These are phyloP conservation scores for Scytalidium sp. DNA, from an alignment of 2,329 filamentous ascomycete genomes.

Conservation along the genomic window DNA sequence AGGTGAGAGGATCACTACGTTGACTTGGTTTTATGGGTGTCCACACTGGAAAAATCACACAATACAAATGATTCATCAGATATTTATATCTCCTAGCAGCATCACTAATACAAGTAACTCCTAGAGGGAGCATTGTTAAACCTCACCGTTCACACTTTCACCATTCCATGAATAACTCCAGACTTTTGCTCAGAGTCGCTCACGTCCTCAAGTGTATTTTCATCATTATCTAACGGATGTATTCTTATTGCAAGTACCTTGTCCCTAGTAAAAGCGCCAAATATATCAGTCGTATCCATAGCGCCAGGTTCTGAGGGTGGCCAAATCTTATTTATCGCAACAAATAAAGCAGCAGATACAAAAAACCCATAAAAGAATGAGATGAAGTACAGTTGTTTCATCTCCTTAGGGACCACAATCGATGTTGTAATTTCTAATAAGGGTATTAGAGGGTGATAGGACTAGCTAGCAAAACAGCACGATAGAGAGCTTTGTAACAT, in stretches of 20 bases:
- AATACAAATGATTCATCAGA: too few relatives aligned
- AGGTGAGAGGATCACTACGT: too few relatives aligned
- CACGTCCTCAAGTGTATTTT: constrained; percentile 5
- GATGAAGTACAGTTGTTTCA: constrained; percentile 38
- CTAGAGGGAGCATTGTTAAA: too few relatives aligned
- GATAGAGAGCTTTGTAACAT: too few relatives aligned
- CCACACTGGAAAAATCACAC: too few relatives aligned
- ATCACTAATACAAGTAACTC: too few relatives aligned
- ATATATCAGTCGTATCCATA: constrained; percentile 30
- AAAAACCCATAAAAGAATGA: constrained; percentile 36
- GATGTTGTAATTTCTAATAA: too few relatives aligned
- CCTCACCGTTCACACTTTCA: background rate
- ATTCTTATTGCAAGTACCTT: constrained; percentile 10
- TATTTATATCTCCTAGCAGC: too few relatives aligned
- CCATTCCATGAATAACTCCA: too few relatives aligned
- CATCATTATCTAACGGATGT: background rate
- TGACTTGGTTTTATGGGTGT: too few relatives aligned
- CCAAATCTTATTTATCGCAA: constrained; percentile 12
- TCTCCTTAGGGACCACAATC: constrained; percentile 25
- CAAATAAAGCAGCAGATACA: constrained; percentile 12
- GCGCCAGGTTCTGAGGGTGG: constrained; percentile 28
- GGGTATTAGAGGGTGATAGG: too few relatives aligned
- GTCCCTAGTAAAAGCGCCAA: constrained; percentile 26
- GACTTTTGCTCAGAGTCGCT: background rate
- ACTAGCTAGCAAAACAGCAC: too few relatives aligned